Evolutionary conservation across 208 protist species (phyloP).

Genomic region (Trypanosomatidae sp.): DNA sequence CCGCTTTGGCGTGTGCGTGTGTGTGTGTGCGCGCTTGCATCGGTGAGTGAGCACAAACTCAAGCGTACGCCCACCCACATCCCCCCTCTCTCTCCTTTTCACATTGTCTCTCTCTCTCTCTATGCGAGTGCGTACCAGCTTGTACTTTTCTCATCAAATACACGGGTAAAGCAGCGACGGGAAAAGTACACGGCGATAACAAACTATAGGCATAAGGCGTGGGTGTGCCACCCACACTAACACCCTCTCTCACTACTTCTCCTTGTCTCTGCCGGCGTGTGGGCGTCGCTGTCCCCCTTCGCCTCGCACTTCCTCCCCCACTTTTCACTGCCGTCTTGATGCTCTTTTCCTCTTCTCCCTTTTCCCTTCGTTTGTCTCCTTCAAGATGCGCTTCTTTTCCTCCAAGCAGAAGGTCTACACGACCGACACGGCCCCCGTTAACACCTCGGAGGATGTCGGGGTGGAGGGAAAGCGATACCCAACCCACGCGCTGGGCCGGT

Average conservation of each 20-base stretch:
- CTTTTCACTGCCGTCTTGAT: neutral
- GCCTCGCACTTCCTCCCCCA: too few relatives aligned
- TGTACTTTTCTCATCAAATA: too few relatives aligned
- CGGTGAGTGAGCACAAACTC: neutral
- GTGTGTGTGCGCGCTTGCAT: neutral
- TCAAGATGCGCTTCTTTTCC: slow-evolving; percentile 1
- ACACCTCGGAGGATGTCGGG: slow-evolving; percentile 33
- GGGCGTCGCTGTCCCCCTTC: neutral
- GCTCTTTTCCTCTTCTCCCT: neutral
- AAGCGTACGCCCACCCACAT: neutral
- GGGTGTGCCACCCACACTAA: neutral
- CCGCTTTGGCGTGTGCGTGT: neutral
- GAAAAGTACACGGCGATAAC: neutral
- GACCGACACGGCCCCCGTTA: slow-evolving; percentile 27
- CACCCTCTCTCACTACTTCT: neutral
- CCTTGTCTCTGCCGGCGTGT: neutral
- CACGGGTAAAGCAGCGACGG: neutral
- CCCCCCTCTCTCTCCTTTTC: neutral
- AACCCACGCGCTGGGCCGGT: slow-evolving; percentile 21
- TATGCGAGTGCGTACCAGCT: neutral
- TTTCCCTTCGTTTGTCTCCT: neutral
- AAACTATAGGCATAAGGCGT: neutral
- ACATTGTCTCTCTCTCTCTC: neutral
- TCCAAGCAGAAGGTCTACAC: slow-evolving; percentile 41
- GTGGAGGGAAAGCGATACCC: slow-evolving; percentile 56